Evolutionary conservation across 805 yeast species (phyloP).

Genomic region (Kazachstania psychrophila): DNA sequence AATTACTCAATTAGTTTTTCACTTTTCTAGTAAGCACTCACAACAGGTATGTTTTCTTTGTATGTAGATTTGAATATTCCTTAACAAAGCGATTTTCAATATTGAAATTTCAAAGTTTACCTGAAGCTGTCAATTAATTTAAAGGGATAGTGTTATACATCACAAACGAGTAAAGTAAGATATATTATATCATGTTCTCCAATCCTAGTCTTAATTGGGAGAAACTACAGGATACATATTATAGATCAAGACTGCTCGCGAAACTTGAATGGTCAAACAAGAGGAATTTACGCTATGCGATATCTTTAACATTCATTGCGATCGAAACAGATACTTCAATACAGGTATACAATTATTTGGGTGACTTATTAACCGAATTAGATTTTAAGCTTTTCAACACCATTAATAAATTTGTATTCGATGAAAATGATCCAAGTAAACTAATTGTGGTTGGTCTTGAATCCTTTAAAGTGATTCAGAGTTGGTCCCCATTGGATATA

Average conservation of each 20-base stretch:
- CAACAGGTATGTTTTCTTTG: too few species aligned
- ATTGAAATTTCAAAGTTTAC: too few species aligned
- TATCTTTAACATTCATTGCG: constrained; percentile 36
- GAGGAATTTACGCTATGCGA: constrained; percentile 22
- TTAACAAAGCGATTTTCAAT: too few species aligned
- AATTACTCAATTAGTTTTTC: too few species aligned
- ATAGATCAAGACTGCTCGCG: constrained; percentile 39
- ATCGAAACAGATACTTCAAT: constrained; percentile 27
- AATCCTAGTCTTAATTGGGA: constrained; percentile 63
- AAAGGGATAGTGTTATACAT: too few species aligned
- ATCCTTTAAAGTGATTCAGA: constrained; percentile 11
- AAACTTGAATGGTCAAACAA: constrained; percentile 15
- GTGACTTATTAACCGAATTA: constrained; percentile 9
- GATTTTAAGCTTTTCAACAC: constrained; percentile 9
- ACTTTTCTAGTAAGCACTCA: too few species aligned
- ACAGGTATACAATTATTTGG: constrained; percentile 35
- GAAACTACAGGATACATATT: constrained; percentile 59
- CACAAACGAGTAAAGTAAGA: too few species aligned
- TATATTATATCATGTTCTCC: constrained; percentile 6
- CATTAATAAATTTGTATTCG: constrained; percentile 16
- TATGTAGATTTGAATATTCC: too few species aligned
- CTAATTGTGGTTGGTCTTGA: constrained; percentile 13
- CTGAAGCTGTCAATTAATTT: too few species aligned
- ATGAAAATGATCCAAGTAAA: constrained; percentile 7
- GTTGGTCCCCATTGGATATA: constrained; percentile 17